phyloP scores from a whole-genome alignment of 1,139 yeast genomes.

The Pneumocystis wakefieldiae region DNA sequence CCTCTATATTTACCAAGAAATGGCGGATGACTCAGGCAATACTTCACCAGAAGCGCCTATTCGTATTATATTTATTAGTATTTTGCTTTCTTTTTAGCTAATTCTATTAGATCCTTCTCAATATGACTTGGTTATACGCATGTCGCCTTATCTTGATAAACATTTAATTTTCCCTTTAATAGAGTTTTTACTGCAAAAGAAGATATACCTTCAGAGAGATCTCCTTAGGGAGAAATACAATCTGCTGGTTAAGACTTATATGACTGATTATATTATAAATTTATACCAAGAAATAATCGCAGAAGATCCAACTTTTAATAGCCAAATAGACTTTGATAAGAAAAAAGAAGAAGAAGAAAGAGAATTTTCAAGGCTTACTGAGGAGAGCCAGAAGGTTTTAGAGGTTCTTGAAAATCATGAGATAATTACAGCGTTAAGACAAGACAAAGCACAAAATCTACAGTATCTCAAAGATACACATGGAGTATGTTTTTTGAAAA shows the following conservation, averaged over 20 bases:
- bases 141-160: constrained; percentile 43
- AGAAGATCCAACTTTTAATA: constrained; percentile 20
- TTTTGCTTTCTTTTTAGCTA: neutral
- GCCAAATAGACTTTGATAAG: constrained; percentile 29
- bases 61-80: neutral
- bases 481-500: constrained; percentile 28
- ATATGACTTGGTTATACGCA: constrained; percentile 38
- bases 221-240: constrained; percentile 36
- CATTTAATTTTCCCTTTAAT: constrained; percentile 41
- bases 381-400: constrained; percentile 33
- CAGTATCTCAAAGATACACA: constrained; percentile 31
- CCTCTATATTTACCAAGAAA: neutral
- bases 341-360: constrained; percentile 30
- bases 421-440: constrained; percentile 31
- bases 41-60: neutral
- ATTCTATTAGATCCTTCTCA: neutral
- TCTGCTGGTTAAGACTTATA: constrained; percentile 39
- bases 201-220: constrained; percentile 31
- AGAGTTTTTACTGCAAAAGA: constrained; percentile 33
- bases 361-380: constrained; percentile 29
- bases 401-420: constrained; percentile 35
- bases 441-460: constrained; percentile 39
- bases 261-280: constrained; percentile 36
- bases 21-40: neutral
- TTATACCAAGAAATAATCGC: constrained; percentile 31